Base-by-base conservation (phyloP, 768 basidiomycete species). In the Leccinum longicurvipes region DNA sequence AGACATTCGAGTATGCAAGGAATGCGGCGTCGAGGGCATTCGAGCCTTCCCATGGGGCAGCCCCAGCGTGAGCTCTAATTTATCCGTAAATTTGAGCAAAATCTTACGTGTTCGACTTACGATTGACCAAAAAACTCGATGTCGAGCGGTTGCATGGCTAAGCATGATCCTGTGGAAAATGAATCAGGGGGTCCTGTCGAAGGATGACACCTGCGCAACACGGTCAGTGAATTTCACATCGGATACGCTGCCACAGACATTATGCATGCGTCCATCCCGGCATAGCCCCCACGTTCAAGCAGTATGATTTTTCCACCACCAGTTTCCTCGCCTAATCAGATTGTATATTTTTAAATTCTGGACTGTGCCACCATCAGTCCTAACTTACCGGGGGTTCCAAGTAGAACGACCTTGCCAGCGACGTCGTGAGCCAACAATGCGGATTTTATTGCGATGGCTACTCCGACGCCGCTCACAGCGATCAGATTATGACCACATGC, bases 1-100 rank as follows among this genome's bases (percentile, higher is more conserved):
- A 86, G 41, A 96, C 79, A 47, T 82, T 79, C 8, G 85, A 83
- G 68, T 95, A 94, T 0, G 91, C 88, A 9, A 91, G 73, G 67
- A 93, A 88, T 1, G 92, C 92, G 0, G 93, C 93, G 64, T 95
- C 93, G 44, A 92, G 79, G 12, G 92, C 91, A 64, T 94, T 94
- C 41, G 80, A 81, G 23, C 87, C 92, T 70, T 94, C 89, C 84
- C 92, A 93, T 4, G 91, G 91, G 11, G 87, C 82, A 31, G 78
- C 80, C n/a, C 84, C 86, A 15, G 90, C 90, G 62, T 91, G 90
- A 6, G 89, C 88, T 45, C 87, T 91, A 60, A 27, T 55, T 32
- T 50, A 15, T 50, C 36, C 29, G 57, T 57, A 28, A 59, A 44
- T 57, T 7, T 24, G 28, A 52, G 29, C 45, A 41, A 47, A 28